phyloP scores from a whole-genome alignment of 768 basidiomycete species.

The Dentipellis fragilis region DNA sequence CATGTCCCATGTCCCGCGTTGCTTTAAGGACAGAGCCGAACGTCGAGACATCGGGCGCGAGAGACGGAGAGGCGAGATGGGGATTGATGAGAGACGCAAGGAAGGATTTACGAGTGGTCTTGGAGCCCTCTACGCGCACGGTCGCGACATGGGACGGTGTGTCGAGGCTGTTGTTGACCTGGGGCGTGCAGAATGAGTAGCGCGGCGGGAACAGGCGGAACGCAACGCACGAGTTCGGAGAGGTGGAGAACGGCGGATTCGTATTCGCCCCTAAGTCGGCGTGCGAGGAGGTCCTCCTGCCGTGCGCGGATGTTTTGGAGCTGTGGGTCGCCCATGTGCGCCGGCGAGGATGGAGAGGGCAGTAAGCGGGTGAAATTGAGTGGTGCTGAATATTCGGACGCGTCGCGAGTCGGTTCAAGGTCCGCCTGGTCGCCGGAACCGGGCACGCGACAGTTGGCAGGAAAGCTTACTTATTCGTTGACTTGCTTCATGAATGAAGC shows the following conservation, averaged over 20 bases:
- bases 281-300: slow-evolving; percentile 65
- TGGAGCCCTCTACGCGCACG: slow-evolving; percentile 75
- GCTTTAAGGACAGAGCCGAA: slow-evolving; percentile 64
- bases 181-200: neutral
- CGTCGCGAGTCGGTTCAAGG: neutral
- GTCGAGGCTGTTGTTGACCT: slow-evolving; percentile 43
- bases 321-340: slow-evolving; percentile 27
- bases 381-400: neutral
- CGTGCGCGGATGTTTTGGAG: slow-evolving; percentile 52
- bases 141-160: slow-evolving; percentile 60
- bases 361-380: neutral
- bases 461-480: no score
- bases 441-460: no score
- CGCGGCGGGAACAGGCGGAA: neutral
- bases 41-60: slow-evolving; percentile 18
- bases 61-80: slow-evolving; percentile 25
- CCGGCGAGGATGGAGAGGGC: neutral
- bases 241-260: slow-evolving; percentile 57
- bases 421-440: no score
- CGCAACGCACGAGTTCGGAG: slow-evolving; percentile 45
- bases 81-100: slow-evolving; percentile 73
- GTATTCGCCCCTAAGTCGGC: slow-evolving; percentile 67
- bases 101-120: slow-evolving; percentile 68
- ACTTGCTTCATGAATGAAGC: no score
- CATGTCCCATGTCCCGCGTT: slow-evolving; percentile 53